Evolutionary conservation across 2,329 filamentous ascomycete genomes (phyloP).

Genomic region (Xylaria sp.): DNA sequence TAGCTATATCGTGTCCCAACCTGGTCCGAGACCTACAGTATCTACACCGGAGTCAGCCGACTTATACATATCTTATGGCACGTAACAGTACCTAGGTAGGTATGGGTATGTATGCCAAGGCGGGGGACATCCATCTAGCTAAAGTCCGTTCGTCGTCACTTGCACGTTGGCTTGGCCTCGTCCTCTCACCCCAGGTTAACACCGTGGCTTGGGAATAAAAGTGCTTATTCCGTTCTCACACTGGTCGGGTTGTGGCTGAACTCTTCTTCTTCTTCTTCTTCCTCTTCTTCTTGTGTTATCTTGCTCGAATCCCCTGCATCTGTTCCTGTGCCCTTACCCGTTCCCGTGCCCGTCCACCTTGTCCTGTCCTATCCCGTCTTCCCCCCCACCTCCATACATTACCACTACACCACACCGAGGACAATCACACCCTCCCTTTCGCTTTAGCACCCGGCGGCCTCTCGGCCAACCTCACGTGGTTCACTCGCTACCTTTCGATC

Average conservation of each 20-base stretch:
- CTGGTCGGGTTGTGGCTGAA: slow-evolving; percentile 13
- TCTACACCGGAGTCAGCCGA: slow-evolving; percentile 24
- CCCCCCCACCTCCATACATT: slow-evolving; percentile 14
- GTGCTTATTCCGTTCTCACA: slow-evolving; percentile 10
- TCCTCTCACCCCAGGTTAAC: neutral
- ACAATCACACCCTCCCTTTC: slow-evolving; percentile 28
- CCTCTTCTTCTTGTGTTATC: slow-evolving; percentile 38
- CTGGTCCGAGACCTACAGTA: slow-evolving; percentile 1
- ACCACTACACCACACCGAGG: slow-evolving; percentile 30
- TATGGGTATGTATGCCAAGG: slow-evolving; percentile 25
- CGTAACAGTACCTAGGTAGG: slow-evolving; percentile 4
- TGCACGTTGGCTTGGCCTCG: neutral
- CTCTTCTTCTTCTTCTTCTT: slow-evolving; percentile 30
- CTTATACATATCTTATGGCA: neutral
- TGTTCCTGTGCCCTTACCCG: slow-evolving; percentile 19
- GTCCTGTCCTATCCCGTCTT: slow-evolving; percentile 13
- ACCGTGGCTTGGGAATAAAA: slow-evolving; percentile 10
- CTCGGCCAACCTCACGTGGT: slow-evolving; percentile 42
- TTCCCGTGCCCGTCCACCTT: slow-evolving; percentile 8
- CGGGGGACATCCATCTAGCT: slow-evolving; percentile 21
- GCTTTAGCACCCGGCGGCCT: slow-evolving; percentile 21
- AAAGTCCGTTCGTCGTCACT: slow-evolving; percentile 6
- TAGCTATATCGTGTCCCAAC: slow-evolving; percentile 9
- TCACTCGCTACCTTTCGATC: slow-evolving; percentile 32
- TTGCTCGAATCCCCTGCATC: slow-evolving; percentile 12